Conservation (phyloP, 176 grass and related monocot species). For the Aegilops tauschii region DNA sequence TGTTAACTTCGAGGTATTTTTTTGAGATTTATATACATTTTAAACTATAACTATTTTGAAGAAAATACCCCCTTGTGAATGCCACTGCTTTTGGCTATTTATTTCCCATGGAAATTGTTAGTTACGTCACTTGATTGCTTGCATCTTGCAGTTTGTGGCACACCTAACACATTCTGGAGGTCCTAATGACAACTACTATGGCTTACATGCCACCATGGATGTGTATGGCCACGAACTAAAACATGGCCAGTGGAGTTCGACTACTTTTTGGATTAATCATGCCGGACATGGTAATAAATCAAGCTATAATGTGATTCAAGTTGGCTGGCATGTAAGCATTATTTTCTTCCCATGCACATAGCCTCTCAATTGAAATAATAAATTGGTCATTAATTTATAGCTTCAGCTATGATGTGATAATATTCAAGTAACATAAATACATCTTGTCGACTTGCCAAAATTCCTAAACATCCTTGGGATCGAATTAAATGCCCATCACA, state of each 20-base stretch:
- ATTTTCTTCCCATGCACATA: neutral
- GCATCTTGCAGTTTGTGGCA: neutral
- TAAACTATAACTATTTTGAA: too few relatives aligned
- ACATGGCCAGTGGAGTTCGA: neutral
- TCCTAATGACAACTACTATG: neutral
- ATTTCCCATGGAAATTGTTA: too few relatives aligned
- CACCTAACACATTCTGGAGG: neutral
- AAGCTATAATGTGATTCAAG: neutral
- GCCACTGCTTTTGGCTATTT: too few relatives aligned
- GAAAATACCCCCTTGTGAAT: too few relatives aligned
- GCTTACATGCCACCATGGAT: neutral
- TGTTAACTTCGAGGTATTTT: too few relatives aligned
- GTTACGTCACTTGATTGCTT: neutral
- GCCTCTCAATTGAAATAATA: neutral
- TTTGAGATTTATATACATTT: too few relatives aligned
- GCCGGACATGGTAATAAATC: neutral
- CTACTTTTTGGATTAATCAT: neutral
- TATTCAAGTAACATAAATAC: neutral
- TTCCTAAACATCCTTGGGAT: too few relatives aligned
- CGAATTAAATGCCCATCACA: too few relatives aligned
- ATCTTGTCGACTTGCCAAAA: neutral
- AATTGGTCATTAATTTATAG: neutral
- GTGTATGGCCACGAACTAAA: slow-evolving; percentile 2
- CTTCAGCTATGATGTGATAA: neutral
- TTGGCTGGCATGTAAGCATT: slow-evolving; percentile 15